Percentiles rank a stretch among this genome's conserved stretches.
Conservation (phyloP, 139 green algal species). For the Diplosphaera chodatii region DNA sequence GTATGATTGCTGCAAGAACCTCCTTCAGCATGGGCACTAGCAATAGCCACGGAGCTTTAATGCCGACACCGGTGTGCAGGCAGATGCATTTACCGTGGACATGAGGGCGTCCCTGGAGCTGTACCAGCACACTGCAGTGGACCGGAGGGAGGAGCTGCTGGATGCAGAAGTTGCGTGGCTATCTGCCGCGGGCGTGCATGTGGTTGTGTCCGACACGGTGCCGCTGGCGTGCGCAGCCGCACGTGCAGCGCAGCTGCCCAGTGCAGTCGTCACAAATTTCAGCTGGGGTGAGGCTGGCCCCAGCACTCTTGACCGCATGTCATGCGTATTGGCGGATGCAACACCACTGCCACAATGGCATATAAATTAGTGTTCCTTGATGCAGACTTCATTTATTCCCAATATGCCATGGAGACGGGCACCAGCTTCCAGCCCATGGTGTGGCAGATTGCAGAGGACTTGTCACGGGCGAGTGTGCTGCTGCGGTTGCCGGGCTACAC, state of each 20-base stretch:
- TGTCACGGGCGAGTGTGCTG: slow-evolving; percentile 32
- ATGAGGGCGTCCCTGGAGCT: slow-evolving; percentile 35
- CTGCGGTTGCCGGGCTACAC: slow-evolving; percentile 46
- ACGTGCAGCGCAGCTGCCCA: slow-evolving; percentile 34
- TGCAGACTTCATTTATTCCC: slow-evolving; percentile 62
- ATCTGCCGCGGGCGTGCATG: slow-evolving; percentile 12
- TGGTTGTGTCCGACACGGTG: slow-evolving; percentile 58
- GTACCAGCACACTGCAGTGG: slow-evolving; percentile 27
- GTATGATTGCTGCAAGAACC: too few relatives aligned
- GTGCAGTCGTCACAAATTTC: slow-evolving; percentile 62
- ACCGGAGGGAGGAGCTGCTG: slow-evolving; percentile 28
- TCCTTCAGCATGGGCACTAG: too few relatives aligned
- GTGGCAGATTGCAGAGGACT: slow-evolving; percentile 65
- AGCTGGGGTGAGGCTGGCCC: slow-evolving; percentile 37
- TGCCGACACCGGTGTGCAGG: too few relatives aligned
- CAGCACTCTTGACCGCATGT: too few relatives aligned
- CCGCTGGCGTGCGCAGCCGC: slow-evolving; percentile 57
- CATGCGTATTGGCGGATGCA: too few relatives aligned
- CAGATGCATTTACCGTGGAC: slow-evolving; percentile 63
- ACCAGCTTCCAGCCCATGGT: slow-evolving; percentile 14
- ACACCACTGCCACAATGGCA: too few relatives aligned
- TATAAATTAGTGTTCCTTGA: too few relatives aligned
- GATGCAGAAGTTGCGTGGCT: slow-evolving; percentile 50
- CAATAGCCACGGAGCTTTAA: too few relatives aligned
- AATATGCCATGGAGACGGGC: slow-evolving; percentile 39